These are phyloP conservation scores for Stagonosporopsis cucurbitacearum DNA, from an alignment of 2,329 filamentous ascomycete species.

Conservation along the genomic window DNA sequence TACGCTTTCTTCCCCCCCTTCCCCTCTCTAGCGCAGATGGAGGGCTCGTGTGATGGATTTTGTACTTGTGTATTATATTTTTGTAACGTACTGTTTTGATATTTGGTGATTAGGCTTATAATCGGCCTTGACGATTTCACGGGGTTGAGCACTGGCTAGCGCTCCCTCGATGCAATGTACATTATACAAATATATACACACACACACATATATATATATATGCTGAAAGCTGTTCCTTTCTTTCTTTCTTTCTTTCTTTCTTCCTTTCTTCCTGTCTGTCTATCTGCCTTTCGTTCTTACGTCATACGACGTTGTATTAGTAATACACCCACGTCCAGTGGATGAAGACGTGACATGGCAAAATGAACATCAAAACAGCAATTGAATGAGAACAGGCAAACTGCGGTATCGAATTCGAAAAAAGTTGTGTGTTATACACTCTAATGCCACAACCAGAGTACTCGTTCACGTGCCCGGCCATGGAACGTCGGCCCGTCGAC, in stretches of 20 bases:
- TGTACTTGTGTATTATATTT: constrained; percentile 2
- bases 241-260: no score
- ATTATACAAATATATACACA: no score
- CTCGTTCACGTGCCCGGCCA: constrained; percentile 23
- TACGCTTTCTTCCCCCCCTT: neutral
- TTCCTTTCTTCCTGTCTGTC: no score
- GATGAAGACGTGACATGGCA: no score
- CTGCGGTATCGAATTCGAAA: constrained; percentile 23
- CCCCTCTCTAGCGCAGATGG: constrained; percentile 1
- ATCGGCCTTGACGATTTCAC: neutral
- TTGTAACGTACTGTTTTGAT: neutral
- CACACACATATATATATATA: no score
- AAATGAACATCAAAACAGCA: no score
- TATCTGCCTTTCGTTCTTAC: no score
- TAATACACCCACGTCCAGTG: no score
- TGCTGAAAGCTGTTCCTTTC: no score
- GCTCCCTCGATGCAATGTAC: neutral
- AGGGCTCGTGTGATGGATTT: neutral
- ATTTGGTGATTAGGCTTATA: neutral
- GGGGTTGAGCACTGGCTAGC: neutral
- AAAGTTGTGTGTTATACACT: constrained; percentile 49
- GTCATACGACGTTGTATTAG: no score
- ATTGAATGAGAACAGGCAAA: constrained; percentile 3
- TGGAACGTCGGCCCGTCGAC: constrained; percentile 18
- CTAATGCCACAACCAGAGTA: constrained; percentile 45